Evolutionary conservation across 371 early-diverging fungal species (phyloP), one percentile per base, ranked within the genome.

Genomic region (Saksenaea oblongispora): DNA sequence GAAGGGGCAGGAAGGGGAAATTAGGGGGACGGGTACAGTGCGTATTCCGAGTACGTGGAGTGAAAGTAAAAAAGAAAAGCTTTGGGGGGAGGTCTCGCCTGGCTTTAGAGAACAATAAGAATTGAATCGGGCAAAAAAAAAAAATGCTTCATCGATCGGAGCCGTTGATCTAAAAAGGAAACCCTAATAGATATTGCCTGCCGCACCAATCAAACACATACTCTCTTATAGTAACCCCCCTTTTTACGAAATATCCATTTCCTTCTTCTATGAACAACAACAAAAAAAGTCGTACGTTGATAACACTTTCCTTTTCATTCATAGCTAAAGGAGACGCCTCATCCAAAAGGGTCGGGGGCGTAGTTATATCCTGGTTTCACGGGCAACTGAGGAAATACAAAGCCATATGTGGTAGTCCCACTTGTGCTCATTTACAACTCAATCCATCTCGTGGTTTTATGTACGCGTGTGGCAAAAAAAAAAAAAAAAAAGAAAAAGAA

Each of bases 391-490:
- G 54, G 24, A 53, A 53, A 36, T 15, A n/a, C 51, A 41, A 62
- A 54, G 15, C 66, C 62, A 66, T 66, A 61, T 61, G 44, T 51
- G 66, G 66, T 28, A 66, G 61, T 54, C n/a, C 10, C 44, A 27
- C 66, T 61, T 66, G 66, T 66, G 65, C 57, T 56, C 58, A 18
- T 53, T 51, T 47, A 47, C 51, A 47, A 41, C 51, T 47, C 51
- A 47, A 47, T 47, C 51, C 61, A 56, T 59, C 65, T 65, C 65
- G 65, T 65, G 65, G 60, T 47, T 65, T 59, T 58, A 22, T 58
- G 51, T 65, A 58, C 61, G 62, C 47, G 58, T 58, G 61, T 59
- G 62, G 57, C 62, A 62, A 17, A 47, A 47, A 47, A 47, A 47
- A 47, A 47, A 47, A 26, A 39, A 39, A 39, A 39, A 39, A 11